Conservation (phyloP, 495 filamentous ascomycete genomes). For the Hypoxylon fragiforme region DNA sequence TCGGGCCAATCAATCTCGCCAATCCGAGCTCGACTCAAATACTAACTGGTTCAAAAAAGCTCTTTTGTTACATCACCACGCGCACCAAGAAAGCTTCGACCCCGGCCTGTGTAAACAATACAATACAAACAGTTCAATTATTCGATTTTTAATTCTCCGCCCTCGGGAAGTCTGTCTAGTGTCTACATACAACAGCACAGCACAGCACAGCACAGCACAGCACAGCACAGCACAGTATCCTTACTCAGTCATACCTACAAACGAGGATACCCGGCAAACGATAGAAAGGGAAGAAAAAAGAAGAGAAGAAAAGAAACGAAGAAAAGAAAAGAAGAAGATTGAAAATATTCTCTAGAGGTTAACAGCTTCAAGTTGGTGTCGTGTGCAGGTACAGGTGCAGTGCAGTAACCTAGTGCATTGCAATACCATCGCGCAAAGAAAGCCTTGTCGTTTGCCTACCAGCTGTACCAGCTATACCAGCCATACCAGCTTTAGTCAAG, state of each 20-base stretch:
- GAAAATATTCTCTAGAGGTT: background rate
- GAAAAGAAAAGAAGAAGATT: background rate
- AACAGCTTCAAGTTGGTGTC: constrained; percentile 14
- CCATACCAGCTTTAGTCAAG: constrained; percentile 11
- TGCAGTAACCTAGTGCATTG: background rate
- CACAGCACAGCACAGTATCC: constrained; percentile 4
- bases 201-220: no score
- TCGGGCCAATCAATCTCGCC: constrained; percentile 38
- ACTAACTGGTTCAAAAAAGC: constrained; percentile 33
- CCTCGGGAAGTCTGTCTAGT: constrained; percentile 25
- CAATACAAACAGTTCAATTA: constrained; percentile 20
- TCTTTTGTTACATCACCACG: constrained; percentile 43
- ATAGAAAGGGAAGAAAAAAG: constrained; percentile 7
- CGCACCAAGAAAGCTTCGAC: constrained; percentile 30
- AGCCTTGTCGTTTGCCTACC: constrained; percentile 19
- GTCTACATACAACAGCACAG: no score
- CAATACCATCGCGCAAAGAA: constrained; percentile 31
- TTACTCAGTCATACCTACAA: constrained; percentile 14
- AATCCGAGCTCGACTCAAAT: constrained; percentile 35
- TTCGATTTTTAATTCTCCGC: constrained; percentile 20
- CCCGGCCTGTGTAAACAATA: constrained; percentile 35
- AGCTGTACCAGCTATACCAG: no score
- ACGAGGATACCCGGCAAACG: constrained; percentile 22
- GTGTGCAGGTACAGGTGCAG: constrained; percentile 15
- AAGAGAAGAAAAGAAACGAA: background rate